Evolutionary conservation across 805 yeast genomes (phyloP).

Genomic region (Metschnikowia chrysomelidarum): DNA sequence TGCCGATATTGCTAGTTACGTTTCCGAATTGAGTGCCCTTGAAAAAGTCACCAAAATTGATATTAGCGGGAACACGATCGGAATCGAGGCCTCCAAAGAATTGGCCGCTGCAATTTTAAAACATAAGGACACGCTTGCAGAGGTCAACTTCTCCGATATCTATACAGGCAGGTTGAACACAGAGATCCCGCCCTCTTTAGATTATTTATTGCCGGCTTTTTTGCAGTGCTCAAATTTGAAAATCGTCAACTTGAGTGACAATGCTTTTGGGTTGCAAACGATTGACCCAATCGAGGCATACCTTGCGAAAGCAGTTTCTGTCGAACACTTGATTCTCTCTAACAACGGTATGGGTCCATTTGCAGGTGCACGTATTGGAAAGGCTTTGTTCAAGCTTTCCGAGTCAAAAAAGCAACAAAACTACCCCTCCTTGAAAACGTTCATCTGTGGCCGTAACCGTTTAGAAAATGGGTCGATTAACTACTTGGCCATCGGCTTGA

Average conservation of each 20-base stretch:
- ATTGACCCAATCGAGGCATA: constrained; percentile 84
- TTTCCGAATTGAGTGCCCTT: constrained; percentile 50
- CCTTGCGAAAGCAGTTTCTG: constrained; percentile 68
- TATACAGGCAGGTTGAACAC: constrained; percentile 94
- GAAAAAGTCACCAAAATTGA: constrained; percentile 56
- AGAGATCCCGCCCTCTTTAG: constrained; percentile 86
- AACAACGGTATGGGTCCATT: constrained; percentile 99
- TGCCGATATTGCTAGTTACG: constrained; percentile 69
- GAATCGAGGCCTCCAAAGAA: constrained; percentile 79
- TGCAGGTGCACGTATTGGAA: constrained; percentile 93
- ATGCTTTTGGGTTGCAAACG: constrained; percentile 95
- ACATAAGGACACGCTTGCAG: constrained; percentile 50
- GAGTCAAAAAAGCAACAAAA: constrained; percentile 55
- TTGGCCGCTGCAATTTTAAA: constrained; percentile 56
- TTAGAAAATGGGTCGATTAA: constrained; percentile 92
- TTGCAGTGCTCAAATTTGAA: constrained; percentile 64
- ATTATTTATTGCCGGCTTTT: constrained; percentile 68
- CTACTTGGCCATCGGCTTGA: constrained; percentile 80
- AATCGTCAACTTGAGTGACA: constrained; percentile 83
- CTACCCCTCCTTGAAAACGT: constrained; percentile 65
- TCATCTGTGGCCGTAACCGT: constrained; percentile 96
- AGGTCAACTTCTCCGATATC: constrained; percentile 84
- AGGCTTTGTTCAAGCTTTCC: constrained; percentile 72
- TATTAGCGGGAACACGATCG: constrained; percentile 91
- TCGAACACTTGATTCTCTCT: constrained; percentile 83